Evolutionary conservation across 495 filamentous ascomycete genomes (phyloP).

Genomic region (Friedmanniomyces endolithicus): DNA sequence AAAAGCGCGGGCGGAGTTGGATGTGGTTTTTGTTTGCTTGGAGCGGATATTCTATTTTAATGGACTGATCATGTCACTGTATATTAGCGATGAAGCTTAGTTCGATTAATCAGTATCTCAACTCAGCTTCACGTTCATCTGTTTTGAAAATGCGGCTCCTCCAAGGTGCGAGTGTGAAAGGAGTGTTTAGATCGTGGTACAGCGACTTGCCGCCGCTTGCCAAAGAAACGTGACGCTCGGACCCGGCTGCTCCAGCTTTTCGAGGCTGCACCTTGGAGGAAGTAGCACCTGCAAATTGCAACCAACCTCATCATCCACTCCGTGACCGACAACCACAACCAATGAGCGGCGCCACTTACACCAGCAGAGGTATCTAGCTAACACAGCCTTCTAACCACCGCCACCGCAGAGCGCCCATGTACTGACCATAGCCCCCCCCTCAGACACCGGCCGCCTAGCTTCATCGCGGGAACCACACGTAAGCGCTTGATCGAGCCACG

Average conservation of each 20-base stretch:
- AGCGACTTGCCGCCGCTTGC: too few relatives aligned
- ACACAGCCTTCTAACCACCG: constrained; percentile 15
- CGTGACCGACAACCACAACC: background rate
- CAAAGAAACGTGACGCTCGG: too few relatives aligned
- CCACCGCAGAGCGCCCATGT: background rate
- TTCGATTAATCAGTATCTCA: background rate
- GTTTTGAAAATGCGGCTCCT: too few relatives aligned
- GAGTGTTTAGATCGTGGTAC: too few relatives aligned
- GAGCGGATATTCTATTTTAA: too few relatives aligned
- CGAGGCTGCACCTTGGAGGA: background rate
- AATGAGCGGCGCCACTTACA: constrained; percentile 12
- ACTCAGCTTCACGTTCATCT: too few relatives aligned
- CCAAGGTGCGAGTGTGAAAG: too few relatives aligned
- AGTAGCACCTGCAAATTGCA: background rate
- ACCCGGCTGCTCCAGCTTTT: too few relatives aligned
- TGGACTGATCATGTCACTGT: background rate
- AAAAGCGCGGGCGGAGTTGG: background rate
- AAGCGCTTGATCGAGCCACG: constrained; percentile 12
- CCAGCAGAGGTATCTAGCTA: constrained; percentile 16
- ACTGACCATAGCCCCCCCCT: constrained; percentile 12
- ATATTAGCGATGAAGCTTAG: background rate
- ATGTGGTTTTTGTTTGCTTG: background rate
- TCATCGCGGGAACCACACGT: constrained; percentile 17
- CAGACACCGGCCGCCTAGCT: constrained; percentile 10
- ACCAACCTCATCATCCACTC: background rate